Percentiles rank a stretch among this genome's conserved stretches.
Conservation (phyloP, 2,329 filamentous ascomycete species). For the Fusarium robinianum region DNA sequence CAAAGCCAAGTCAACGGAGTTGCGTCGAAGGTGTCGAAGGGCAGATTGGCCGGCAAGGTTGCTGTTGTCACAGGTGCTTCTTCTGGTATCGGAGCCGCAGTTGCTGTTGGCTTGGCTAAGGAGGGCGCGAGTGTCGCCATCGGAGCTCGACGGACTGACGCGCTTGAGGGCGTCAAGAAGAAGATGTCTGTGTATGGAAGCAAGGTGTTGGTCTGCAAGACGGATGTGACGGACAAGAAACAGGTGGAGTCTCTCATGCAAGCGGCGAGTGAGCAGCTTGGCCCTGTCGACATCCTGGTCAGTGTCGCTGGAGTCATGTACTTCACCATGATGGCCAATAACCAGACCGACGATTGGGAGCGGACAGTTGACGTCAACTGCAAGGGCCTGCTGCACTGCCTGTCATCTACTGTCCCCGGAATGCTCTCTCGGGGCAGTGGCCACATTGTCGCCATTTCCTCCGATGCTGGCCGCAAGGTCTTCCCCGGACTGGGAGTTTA, state of each 20-base stretch:
- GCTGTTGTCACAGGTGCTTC: constrained; percentile 80
- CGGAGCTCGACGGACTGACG: constrained; percentile 71
- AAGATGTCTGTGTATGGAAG: constrained; percentile 60
- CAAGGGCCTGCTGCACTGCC: constrained; percentile 77
- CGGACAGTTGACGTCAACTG: constrained; percentile 85
- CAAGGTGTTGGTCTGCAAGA: constrained; percentile 70
- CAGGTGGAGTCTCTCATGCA: constrained; percentile 70
- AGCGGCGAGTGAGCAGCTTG: constrained; percentile 64
- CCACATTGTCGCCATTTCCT: constrained; percentile 81
- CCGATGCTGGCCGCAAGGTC: constrained; percentile 79
- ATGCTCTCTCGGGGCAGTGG: constrained; percentile 73
- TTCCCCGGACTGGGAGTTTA: constrained; percentile 83
- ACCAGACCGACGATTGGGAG: constrained; percentile 75
- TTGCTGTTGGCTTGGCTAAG: constrained; percentile 67
- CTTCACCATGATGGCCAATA: constrained; percentile 84
- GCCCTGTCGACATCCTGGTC: constrained; percentile 77
- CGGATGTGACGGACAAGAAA: constrained; percentile 70
- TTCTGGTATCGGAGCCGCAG: constrained; percentile 78
- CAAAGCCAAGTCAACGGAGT: constrained; percentile 38
- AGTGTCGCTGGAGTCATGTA: constrained; percentile 86
- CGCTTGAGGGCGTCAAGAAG: constrained; percentile 68
- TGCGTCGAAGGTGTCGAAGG: constrained; percentile 43
- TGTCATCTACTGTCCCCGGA: constrained; percentile 68
- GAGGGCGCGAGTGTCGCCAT: constrained; percentile 75
- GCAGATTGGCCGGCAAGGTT: constrained; percentile 69